Base-by-base conservation (phyloP, 1,139 yeast species). In the Taphrina sp. region DNA sequence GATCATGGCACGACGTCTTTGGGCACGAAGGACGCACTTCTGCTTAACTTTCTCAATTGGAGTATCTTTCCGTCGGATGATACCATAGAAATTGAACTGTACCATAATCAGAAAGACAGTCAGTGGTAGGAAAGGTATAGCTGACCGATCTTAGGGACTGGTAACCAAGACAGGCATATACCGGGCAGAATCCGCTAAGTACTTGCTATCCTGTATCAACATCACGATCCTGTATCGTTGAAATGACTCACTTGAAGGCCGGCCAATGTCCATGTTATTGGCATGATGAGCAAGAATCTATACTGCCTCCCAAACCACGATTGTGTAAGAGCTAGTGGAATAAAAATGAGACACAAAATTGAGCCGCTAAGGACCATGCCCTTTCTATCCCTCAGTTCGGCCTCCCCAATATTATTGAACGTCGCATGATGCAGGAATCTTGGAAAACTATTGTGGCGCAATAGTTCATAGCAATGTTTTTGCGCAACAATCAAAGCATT, bases 351-450 rank as follows among this genome's bases (percentile, higher is more conserved):
- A 28, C 45, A 41, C 5, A 12, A 16, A 7, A 12, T 12, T 7
- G 12, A 12, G 12, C 31, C 31, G 23, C 24, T 5, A 14, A 41
- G 28, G 12, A 29, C 7, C 45, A 41, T 41, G 35, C 24, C 28
- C 10, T 23, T 23, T 24, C 26, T 24, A 17, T 41, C 34, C n/a
- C 5, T 19, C 19, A 26, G 31, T 19, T 41, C 45, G 20, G 17
- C 45, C 45, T 24, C 28, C 8, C 45, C 45, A 14, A 41, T 41
- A 17, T 41, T 41, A 14, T 17, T 41, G 45, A 26, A 41, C n/a
- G 45, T 41, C 12, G 22, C 16, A 20, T 41, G 24, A 23, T 41
- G 45, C 3, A 41, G 45, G 34, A 41, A 41, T 2, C 45, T 26
- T 0, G 45, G 45, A 23, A 41, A 41, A 19, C 45, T 41, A 14